Evolutionary conservation across 306 rosid genomes (phyloP).

Genomic region (Quillaja saponaria): DNA sequence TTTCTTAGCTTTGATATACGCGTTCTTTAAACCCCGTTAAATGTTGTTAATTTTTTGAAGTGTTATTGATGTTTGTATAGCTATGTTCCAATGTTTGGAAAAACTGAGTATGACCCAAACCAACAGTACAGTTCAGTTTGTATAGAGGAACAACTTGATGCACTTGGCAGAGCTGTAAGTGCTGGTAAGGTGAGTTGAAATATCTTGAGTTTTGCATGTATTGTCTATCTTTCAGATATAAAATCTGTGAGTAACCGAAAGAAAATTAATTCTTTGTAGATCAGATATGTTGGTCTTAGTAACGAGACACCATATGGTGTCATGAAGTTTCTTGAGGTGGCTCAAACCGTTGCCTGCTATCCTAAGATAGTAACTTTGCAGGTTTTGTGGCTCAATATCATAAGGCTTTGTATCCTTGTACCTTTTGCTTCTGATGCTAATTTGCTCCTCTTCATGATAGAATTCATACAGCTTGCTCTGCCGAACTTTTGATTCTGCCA

Average conservation of each 20-base stretch:
- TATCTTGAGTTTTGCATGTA: constrained; percentile 19
- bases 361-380: constrained; percentile 78
- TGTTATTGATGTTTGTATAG: constrained; percentile 45
- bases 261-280: constrained; percentile 45
- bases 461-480: constrained; percentile 80
- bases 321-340: constrained; percentile 83
- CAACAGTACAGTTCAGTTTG: constrained; percentile 60
- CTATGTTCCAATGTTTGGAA: constrained; percentile 92
- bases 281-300: constrained; percentile 83
- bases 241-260: constrained; percentile 11
- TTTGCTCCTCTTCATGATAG: constrained; percentile 49
- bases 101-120: constrained; percentile 74
- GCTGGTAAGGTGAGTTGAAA: constrained; percentile 66
- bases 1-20: background rate
- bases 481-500: constrained; percentile 81
- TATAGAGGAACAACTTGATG: constrained; percentile 76
- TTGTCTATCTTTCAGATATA: background rate
- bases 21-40: no score
- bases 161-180: constrained; percentile 61
- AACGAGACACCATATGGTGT: constrained; percentile 91
- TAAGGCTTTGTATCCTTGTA: constrained; percentile 13
- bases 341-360: constrained; percentile 44
- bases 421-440: constrained; percentile 33
- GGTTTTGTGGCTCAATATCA: constrained; percentile 46
- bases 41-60: no score